phyloP scores from a whole-genome alignment of 2,329 filamentous ascomycete genomes.

The Metarhizium sp. region DNA sequence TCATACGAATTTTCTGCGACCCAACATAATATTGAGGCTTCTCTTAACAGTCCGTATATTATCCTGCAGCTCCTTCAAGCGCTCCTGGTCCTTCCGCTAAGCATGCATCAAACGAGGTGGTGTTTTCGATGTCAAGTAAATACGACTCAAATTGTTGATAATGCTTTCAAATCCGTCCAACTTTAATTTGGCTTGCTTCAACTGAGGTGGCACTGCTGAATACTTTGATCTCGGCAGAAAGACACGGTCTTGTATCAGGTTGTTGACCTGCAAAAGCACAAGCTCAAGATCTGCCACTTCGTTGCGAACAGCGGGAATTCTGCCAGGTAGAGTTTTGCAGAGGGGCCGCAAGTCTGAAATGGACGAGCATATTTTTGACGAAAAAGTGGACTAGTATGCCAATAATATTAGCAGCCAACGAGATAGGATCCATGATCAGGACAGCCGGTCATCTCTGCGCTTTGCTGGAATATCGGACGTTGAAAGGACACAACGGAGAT shows the following conservation, averaged over 20 bases:
- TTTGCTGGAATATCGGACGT: background rate
- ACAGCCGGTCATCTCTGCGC: no score
- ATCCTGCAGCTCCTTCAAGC: constrained; percentile 15
- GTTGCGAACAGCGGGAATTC: constrained; percentile 19
- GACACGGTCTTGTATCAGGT: constrained; percentile 1
- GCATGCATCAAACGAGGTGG: constrained; percentile 4
- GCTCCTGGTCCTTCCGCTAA: constrained; percentile 15
- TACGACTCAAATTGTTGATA: constrained; percentile 9
- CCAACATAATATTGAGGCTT: constrained; percentile 19
- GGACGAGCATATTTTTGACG: constrained; percentile 5
- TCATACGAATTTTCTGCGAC: constrained; percentile 17
- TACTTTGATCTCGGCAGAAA: constrained; percentile 5
- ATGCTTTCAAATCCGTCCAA: constrained; percentile 16
- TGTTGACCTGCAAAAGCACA: constrained; percentile 15
- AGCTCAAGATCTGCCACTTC: constrained; percentile 20
- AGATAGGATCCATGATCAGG: no score
- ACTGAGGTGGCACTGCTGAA: constrained; percentile 13
- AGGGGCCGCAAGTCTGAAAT: constrained; percentile 15
- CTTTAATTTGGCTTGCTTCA: constrained; percentile 16
- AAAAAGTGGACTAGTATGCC: no score
- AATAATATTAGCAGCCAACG: no score
- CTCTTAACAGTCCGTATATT: constrained; percentile 17
- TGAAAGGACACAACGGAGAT: constrained; percentile 15
- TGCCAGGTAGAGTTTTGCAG: constrained; percentile 16
- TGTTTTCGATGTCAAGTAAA: background rate